A percentile compares a stretch with the other conserved stretches of the same genome.
Evolutionary conservation across 2,329 filamentous ascomycete genomes (phyloP).

Genomic region (Didymella glomerata): DNA sequence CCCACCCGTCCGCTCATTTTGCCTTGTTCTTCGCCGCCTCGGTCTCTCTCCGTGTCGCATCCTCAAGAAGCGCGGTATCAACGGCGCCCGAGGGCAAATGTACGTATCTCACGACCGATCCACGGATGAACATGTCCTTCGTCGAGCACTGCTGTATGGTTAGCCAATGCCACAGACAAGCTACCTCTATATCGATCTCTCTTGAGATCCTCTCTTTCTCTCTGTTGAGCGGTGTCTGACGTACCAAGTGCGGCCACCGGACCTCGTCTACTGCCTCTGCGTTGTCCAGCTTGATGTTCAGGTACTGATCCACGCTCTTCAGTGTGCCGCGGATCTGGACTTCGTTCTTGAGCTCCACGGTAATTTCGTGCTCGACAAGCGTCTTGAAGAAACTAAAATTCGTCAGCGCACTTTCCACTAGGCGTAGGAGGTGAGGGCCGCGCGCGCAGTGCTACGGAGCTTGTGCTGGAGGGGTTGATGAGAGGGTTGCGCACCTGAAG

Average conservation of each 20-base stretch:
- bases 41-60: slow-evolving; percentile 68
- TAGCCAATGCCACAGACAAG: slow-evolving; percentile 1
- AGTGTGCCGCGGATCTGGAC: slow-evolving; percentile 94
- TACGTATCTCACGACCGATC: slow-evolving; percentile 91
- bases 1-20: slow-evolving; percentile 36
- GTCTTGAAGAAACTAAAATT: slow-evolving; percentile 87
- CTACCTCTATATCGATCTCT: too few relatives aligned
- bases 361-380: slow-evolving; percentile 95
- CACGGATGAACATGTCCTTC: slow-evolving; percentile 95
- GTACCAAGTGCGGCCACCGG: slow-evolving; percentile 90
- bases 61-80: slow-evolving; percentile 85
- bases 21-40: slow-evolving; percentile 50
- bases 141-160: slow-evolving; percentile 69
- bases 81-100: slow-evolving; percentile 84
- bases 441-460: not conserved
- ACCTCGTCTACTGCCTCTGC: slow-evolving; percentile 91
- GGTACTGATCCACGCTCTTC: slow-evolving; percentile 97
- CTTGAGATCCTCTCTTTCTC: too few relatives aligned
- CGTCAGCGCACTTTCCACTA: slow-evolving; percentile 4
- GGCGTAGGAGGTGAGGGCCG: not conserved
- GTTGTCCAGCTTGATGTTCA: slow-evolving; percentile 99
- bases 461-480: not conserved
- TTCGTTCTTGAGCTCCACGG: slow-evolving; percentile 99
- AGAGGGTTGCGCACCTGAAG: slow-evolving; percentile 56
- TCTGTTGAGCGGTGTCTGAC: slow-evolving; percentile 7